These are phyloP conservation scores for Suillus decipiens DNA, from an alignment of 768 basidiomycete genomes.

Conservation along the genomic window DNA sequence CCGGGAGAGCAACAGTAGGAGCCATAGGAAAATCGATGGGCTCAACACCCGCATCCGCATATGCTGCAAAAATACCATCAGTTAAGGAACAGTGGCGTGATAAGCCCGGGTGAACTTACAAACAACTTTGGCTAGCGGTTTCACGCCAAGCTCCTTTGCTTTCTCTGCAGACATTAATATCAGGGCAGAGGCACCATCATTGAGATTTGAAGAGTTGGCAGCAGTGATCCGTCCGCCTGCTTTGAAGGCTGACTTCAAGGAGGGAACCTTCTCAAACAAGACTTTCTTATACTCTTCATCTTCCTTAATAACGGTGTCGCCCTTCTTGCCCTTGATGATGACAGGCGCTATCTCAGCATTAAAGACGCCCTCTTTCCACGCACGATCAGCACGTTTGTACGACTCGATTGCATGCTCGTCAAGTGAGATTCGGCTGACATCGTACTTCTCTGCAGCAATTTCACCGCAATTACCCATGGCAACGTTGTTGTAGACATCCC, in stretches of 20 bases:
- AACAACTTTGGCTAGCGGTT: slow-evolving; percentile 91
- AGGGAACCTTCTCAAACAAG: slow-evolving; percentile 90
- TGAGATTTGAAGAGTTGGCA: slow-evolving; percentile 93
- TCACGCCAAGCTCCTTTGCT: slow-evolving; percentile 86
- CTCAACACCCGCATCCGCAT: slow-evolving; percentile 94
- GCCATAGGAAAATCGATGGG: slow-evolving; percentile 98
- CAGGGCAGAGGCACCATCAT: slow-evolving; percentile 95
- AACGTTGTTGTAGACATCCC: slow-evolving; percentile 97
- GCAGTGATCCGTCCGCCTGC: slow-evolving; percentile 90
- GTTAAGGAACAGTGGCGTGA: background rate
- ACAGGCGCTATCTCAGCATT: slow-evolving; percentile 88
- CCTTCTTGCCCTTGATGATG: slow-evolving; percentile 92
- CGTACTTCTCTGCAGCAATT: slow-evolving; percentile 74
- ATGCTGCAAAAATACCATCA: slow-evolving; percentile 52
- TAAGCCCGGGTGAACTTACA: slow-evolving; percentile 55
- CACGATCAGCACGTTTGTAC: slow-evolving; percentile 88
- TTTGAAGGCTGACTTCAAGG: slow-evolving; percentile 88
- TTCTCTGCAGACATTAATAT: slow-evolving; percentile 94
- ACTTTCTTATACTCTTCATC: slow-evolving; percentile 99
- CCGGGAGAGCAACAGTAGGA: slow-evolving; percentile 87
- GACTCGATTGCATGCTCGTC: slow-evolving; percentile 94
- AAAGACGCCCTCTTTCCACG: slow-evolving; percentile 88
- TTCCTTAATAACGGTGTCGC: slow-evolving; percentile 84
- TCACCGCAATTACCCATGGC: slow-evolving; percentile 99
- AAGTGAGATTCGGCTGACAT: slow-evolving; percentile 83